Evolutionary conservation across 2,329 filamentous ascomycete species (phyloP).

Genomic region (Fusarium sp.): DNA sequence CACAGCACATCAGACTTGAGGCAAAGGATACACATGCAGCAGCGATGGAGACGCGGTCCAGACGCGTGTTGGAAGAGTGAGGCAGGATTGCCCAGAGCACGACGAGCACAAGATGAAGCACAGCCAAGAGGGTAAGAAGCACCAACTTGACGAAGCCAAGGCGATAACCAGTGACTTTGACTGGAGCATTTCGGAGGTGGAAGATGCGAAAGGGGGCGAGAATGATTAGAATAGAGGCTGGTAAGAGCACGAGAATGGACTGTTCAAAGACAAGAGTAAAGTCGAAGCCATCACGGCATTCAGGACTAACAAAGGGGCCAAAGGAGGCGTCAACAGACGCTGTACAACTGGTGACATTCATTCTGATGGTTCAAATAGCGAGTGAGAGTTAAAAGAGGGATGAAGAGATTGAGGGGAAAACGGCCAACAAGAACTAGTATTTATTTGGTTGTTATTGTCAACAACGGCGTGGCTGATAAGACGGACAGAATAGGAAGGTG

Average conservation of each 20-base stretch:
- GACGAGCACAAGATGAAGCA: constrained; percentile 51
- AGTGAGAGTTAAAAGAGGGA: not conserved
- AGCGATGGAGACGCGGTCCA: constrained; percentile 49
- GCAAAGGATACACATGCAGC: constrained; percentile 51
- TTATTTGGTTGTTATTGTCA: constrained; percentile 4
- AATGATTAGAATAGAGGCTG: constrained; percentile 50
- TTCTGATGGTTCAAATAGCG: constrained; percentile 10
- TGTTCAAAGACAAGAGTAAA: constrained; percentile 63
- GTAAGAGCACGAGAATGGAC: constrained; percentile 51
- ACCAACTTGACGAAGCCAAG: constrained; percentile 49
- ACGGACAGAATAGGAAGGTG: constrained; percentile 38
- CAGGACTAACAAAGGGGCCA: constrained; percentile 41
- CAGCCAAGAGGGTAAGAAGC: constrained; percentile 45
- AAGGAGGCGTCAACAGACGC: constrained; percentile 45
- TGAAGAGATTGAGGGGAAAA: not conserved
- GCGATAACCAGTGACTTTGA: constrained; percentile 43
- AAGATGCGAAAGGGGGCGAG: constrained; percentile 50
- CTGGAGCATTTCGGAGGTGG: constrained; percentile 44
- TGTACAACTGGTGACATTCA: constrained; percentile 44
- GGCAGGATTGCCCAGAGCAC: constrained; percentile 49
- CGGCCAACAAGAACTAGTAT: not conserved
- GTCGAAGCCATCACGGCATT: constrained; percentile 60
- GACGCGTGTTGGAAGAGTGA: constrained; percentile 22
- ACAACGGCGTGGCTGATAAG: not conserved
- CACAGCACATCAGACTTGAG: constrained; percentile 50